A percentile compares a stretch with the other conserved stretches of the same genome.
Conservation (phyloP, 257 asterid genomes). For the Jaltomata sinuosa region DNA sequence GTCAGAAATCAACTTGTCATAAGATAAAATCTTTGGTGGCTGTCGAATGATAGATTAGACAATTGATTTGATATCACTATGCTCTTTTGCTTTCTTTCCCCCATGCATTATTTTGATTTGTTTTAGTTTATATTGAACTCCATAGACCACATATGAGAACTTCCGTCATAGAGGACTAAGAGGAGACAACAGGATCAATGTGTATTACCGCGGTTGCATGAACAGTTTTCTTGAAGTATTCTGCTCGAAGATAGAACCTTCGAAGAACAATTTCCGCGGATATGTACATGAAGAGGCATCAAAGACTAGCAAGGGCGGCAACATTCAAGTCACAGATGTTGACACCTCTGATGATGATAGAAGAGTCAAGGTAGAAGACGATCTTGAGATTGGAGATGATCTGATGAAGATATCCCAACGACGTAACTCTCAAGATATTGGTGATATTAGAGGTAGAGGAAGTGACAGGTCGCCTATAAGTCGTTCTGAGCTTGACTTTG, state of each 20-base stretch:
- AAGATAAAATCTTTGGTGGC: background rate
- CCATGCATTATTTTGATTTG: background rate
- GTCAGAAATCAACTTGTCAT: background rate
- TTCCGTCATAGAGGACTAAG: slow-evolving; percentile 30
- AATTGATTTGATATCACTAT: background rate
- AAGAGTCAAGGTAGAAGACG: slow-evolving; percentile 40
- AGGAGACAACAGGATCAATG: slow-evolving; percentile 27
- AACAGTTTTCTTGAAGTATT: slow-evolving; percentile 31
- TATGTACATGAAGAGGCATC: slow-evolving; percentile 11
- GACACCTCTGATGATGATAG: slow-evolving; percentile 10
- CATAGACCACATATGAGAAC: slow-evolving; percentile 68
- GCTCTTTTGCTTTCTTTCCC: background rate
- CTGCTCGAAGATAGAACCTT: slow-evolving; percentile 26
- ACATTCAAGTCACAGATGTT: background rate
- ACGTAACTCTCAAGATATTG: slow-evolving; percentile 17
- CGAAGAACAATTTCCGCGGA: slow-evolving; percentile 22
- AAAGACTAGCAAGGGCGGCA: slow-evolving; percentile 1
- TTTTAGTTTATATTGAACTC: background rate
- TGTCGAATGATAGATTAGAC: background rate
- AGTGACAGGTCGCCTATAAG: slow-evolving; percentile 3
- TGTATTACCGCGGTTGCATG: slow-evolving; percentile 29
- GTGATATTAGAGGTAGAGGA: slow-evolving; percentile 5
- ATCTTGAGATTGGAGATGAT: slow-evolving; percentile 33
- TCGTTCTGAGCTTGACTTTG: slow-evolving; percentile 2
- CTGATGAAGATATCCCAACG: slow-evolving; percentile 33